Base-by-base conservation (phyloP, 2,329 filamentous ascomycete species). In the Waltergamsia citrina region DNA sequence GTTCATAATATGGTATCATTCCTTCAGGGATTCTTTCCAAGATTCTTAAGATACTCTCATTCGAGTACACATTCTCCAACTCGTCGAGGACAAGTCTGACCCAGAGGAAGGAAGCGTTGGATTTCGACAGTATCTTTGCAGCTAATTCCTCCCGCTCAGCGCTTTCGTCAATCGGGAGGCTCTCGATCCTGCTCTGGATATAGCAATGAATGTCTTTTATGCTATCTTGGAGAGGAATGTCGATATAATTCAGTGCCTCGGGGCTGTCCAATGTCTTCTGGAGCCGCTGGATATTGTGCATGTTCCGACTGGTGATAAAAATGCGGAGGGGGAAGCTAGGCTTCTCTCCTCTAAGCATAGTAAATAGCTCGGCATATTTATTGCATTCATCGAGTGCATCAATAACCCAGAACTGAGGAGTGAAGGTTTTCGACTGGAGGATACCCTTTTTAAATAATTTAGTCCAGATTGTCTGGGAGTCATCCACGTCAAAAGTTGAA, bases 301-400 rank as follows among this genome's bases (percentile, higher is more conserved):
- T 11, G 9, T 46, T 51, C 6, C 52, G 41, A 23, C 44, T 48
- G 0, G 51, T 56, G 12, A 53, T 26, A 27, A 53, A 46, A 18
- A 56, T 48, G 6, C 45, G 44, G 10, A 54, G 33, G 2, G 46
- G 48, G 21, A 46, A 45, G 7, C 18, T 38, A 26, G 23, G 29
- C 31, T 22, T 33, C 11, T 33, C 40, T 29, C 32, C 41, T 32
- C 37, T 42, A 2, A 56, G 35, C 28, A 54, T 36, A 12, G 44
- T 36, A 2, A 55, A 43, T 7, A 56, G 32, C 3, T 48, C 41
- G 4, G 37, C 17, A 10, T 42, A 43, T 17, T 37, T 42, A 15
- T 35, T 29, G 27, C 52, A 59, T 35, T 59, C 54, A 35, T 59
- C 56, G 6, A 58, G 18, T 3, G 48, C 56, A 41, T 60, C 56